phyloP scores from a whole-genome alignment of 495 filamentous ascomycete species.

The Aspergillus ostianus region DNA sequence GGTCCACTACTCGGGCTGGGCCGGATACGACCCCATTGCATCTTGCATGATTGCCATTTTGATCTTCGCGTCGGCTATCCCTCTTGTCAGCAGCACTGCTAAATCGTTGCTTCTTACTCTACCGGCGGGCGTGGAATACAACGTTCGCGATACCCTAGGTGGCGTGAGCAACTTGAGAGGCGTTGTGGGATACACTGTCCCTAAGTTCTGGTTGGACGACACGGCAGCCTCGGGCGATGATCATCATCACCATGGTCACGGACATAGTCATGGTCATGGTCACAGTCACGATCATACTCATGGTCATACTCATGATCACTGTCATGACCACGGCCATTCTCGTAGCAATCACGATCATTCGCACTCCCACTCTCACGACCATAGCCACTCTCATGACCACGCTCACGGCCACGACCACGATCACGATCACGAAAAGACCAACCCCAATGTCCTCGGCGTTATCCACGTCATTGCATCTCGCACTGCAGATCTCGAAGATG shows the following conservation, averaged over 20 bases:
- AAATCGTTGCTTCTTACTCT: conserved; percentile 78
- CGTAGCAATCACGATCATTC: conserved; percentile 15
- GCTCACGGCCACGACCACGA: conserved; percentile 27
- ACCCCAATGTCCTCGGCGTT: conserved; percentile 64
- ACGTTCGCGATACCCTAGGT: conserved; percentile 77
- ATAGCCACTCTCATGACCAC: conserved; percentile 18
- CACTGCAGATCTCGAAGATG: conserved; percentile 71
- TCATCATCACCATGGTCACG: conserved; percentile 29
- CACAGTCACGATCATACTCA: conserved; percentile 21
- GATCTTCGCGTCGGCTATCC: conserved; percentile 85
- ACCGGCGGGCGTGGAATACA: conserved; percentile 84
- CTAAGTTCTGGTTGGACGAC: conserved; percentile 92
- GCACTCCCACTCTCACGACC: conserved; percentile 22
- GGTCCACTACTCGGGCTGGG: conserved; percentile 82
- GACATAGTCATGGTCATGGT: conserved; percentile 23
- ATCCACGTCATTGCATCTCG: conserved; percentile 77
- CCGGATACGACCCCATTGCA: conserved; percentile 93
- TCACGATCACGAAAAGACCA: conserved; percentile 27
- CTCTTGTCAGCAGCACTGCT: conserved; percentile 82
- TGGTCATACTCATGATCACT: conserved; percentile 13
- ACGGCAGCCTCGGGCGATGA: conserved; percentile 38
- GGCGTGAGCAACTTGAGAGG: conserved; percentile 81
- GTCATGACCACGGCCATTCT: conserved; percentile 12
- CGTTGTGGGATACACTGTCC: conserved; percentile 80
- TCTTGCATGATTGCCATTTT: conserved; percentile 91